Percentiles rank a stretch among this genome's conserved stretches.
Evolutionary conservation across 2,329 filamentous ascomycete genomes (phyloP).

Genomic region (Colletotrichum magnum): DNA sequence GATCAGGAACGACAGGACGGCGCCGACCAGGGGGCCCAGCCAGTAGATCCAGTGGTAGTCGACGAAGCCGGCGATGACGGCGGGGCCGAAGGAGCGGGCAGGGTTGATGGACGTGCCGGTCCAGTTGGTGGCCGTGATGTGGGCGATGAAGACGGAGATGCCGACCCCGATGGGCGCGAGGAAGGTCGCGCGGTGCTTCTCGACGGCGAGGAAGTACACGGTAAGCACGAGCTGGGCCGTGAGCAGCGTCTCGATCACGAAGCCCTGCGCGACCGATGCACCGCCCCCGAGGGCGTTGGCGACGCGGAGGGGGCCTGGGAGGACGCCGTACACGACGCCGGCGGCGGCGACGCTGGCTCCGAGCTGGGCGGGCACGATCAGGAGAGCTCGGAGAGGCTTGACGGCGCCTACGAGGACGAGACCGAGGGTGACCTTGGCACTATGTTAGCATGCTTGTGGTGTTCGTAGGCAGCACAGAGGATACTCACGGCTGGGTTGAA

Average conservation of each 20-base stretch:
- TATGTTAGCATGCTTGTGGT: not conserved
- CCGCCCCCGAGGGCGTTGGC: slow-evolving; percentile 67
- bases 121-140: slow-evolving; percentile 59
- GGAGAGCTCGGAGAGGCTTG: slow-evolving; percentile 62
- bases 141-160: slow-evolving; percentile 75
- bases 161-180: slow-evolving; percentile 81
- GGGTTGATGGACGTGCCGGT: slow-evolving; percentile 66
- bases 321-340: slow-evolving; percentile 68
- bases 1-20: not conserved
- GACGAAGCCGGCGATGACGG: slow-evolving; percentile 57
- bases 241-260: slow-evolving; percentile 78
- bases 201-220: slow-evolving; percentile 78
- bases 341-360: slow-evolving; percentile 71
- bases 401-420: slow-evolving; percentile 71
- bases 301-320: slow-evolving; percentile 69
- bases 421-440: slow-evolving; percentile 64
- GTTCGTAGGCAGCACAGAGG: not conserved
- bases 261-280: slow-evolving; percentile 67
- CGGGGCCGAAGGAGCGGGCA: slow-evolving; percentile 64
- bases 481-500: slow-evolving; percentile 57
- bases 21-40: slow-evolving; percentile 39
- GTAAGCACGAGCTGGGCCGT: slow-evolving; percentile 76
- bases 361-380: slow-evolving; percentile 71
- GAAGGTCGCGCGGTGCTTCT: slow-evolving; percentile 81
- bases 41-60: slow-evolving; percentile 67